phyloP scores from a whole-genome alignment of 306 rosid species.

The Begonia fuchsioides region DNA sequence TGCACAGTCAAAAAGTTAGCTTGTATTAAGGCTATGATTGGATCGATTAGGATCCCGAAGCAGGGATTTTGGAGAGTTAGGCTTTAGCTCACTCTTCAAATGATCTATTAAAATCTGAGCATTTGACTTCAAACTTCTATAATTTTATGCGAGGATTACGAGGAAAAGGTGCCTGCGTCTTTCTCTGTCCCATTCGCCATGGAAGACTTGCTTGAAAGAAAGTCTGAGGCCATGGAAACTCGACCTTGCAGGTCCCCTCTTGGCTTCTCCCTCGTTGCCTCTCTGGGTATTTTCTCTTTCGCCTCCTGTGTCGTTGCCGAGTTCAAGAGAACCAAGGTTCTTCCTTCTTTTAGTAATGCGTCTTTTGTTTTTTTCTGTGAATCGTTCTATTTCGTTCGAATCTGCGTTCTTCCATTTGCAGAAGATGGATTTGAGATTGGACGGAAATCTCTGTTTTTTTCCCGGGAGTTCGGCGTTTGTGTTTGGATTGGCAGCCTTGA shows the following conservation, averaged over 20 bases:
- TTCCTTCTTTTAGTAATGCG: background rate
- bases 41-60: too few relatives aligned
- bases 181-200: too few relatives aligned
- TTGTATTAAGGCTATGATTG: too few relatives aligned
- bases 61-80: too few relatives aligned
- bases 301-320: slow-evolving; percentile 59
- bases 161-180: too few relatives aligned
- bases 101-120: too few relatives aligned
- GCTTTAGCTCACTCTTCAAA: too few relatives aligned
- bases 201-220: too few relatives aligned
- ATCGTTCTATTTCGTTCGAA: background rate
- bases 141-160: too few relatives aligned
- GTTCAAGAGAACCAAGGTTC: slow-evolving; percentile 50
- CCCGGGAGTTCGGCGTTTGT: slow-evolving; percentile 60
- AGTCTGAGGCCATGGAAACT: slow-evolving; percentile 28
- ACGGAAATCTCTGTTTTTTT: slow-evolving; percentile 48
- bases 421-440: slow-evolving; percentile 51
- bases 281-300: slow-evolving; percentile 46
- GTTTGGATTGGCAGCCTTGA: slow-evolving; percentile 57
- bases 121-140: too few relatives aligned
- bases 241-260: slow-evolving; percentile 20
- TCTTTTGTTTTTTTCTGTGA: background rate
- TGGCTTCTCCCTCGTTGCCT: slow-evolving; percentile 18
- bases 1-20: too few relatives aligned
- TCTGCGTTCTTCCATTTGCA: slow-evolving; percentile 13